Evolutionary conservation across 805 yeast species (phyloP), one percentile per base, ranked within the genome.

Genomic region (Candida michaelii): DNA sequence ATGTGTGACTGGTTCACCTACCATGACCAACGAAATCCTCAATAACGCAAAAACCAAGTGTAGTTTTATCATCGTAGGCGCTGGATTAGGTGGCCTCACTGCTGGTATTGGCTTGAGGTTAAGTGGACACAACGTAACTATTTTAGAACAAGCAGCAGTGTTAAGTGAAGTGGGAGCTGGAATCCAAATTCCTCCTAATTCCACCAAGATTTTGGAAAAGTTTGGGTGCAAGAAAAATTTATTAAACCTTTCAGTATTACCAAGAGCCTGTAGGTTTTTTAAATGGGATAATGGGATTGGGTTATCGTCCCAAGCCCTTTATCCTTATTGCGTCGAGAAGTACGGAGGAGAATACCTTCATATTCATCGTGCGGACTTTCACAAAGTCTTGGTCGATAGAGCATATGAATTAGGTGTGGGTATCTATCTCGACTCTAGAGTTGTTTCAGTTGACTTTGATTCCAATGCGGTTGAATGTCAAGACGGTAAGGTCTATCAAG

Each of bases 121-220:
- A 21, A 40, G 50, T 12, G 65, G 63, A n/a, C 64, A 59, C 40
- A 35, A 42, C 5, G 65, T 60, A 16, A 45, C 43, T 3, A 40
- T 60, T 14, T 46, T 60, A 16, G 65, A 60, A 42, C 48, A 55
- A 19, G 60, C 65, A 13, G 45, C 50, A 9, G 49, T 42, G 18
- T 45, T 59, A 15, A 59, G 60, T 5, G 65, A 60, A 44, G 63
- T 61, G 30, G 65, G 65, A n/a, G 65, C 65, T 13, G 65, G 65
- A 21, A 60, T 60, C 36, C 65, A 59, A 45, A 49, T 60, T 21
- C 63, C 64, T 13, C 66, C 66, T 4, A 56, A 58, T 17, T 51
- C 62, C 8, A 43, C 52, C 3, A 48, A 54, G 19, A 52, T 61
- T 23, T 45, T 60, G 15, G 45, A 50, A 27, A 36, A 48, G 12